Percentiles rank a stretch among this genome's conserved stretches.
Conservation (phyloP, 495 filamentous ascomycete species). For the Oidiodendron maius region DNA sequence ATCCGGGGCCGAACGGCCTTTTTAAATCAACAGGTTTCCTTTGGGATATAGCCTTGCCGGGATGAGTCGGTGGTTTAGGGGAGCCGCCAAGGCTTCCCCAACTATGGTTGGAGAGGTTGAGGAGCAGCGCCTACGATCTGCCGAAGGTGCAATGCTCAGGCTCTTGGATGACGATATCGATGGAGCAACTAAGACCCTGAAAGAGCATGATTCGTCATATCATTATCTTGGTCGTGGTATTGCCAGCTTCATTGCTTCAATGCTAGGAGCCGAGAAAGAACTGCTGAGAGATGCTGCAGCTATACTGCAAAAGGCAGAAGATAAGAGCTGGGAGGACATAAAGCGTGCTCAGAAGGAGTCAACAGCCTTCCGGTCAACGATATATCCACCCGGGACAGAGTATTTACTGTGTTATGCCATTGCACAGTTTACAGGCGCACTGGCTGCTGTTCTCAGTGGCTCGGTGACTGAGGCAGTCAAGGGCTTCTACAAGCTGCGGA, state of each 20-base stretch:
- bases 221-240: constrained; percentile 83
- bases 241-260: constrained; percentile 76
- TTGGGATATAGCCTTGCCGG: constrained; percentile 4
- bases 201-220: constrained; percentile 75
- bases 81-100: constrained; percentile 8
- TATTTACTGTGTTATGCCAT: constrained; percentile 65
- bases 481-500: constrained; percentile 89
- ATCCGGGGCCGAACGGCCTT: constrained; percentile 5
- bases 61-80: constrained; percentile 21
- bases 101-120: constrained; percentile 17
- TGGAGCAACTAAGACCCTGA: constrained; percentile 69
- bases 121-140: constrained; percentile 32
- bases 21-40: background rate
- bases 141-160: constrained; percentile 38
- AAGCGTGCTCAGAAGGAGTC: constrained; percentile 61
- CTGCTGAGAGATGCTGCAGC: constrained; percentile 81
- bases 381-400: constrained; percentile 81
- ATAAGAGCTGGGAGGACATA: constrained; percentile 68
- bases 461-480: constrained; percentile 87
- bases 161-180: constrained; percentile 96
- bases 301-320: constrained; percentile 73
- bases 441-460: constrained; percentile 85
- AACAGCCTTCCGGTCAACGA: constrained; percentile 27
- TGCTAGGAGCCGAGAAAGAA: constrained; percentile 91
- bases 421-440: constrained; percentile 82